Evolutionary conservation across 2,329 filamentous ascomycete genomes (phyloP).

Genomic region (Colletotrichum godetiae): DNA sequence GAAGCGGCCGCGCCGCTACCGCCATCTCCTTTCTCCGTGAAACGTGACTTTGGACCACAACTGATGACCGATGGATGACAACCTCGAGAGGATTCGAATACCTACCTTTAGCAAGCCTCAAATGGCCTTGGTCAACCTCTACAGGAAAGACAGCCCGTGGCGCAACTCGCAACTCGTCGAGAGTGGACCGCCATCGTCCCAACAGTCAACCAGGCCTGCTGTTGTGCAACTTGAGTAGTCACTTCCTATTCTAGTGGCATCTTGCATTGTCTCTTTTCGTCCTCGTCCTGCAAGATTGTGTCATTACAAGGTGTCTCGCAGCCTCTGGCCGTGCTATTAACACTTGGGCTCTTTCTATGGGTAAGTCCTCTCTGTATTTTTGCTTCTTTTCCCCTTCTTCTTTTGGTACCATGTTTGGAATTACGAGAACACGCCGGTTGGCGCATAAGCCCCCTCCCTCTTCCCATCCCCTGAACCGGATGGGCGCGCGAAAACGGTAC

Average conservation of each 20-base stretch:
- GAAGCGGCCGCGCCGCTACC: background rate
- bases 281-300: background rate
- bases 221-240: conserved; percentile 21
- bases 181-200: background rate
- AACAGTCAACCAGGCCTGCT: background rate
- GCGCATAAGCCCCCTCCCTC: background rate
- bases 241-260: background rate
- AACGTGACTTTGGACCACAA: conserved; percentile 1
- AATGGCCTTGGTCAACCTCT: background rate
- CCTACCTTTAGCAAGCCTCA: background rate
- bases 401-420: conserved; percentile 10
- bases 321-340: background rate
- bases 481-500: background rate
- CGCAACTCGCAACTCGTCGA: background rate
- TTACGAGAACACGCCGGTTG: conserved; percentile 4
- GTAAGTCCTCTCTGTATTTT: background rate
- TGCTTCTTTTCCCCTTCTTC: background rate
- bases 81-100: background rate
- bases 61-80: background rate
- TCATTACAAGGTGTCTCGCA: background rate
- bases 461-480: background rate
- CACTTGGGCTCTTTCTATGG: background rate
- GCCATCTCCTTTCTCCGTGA: background rate
- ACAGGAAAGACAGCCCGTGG: background rate
- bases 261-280: background rate